Evolutionary conservation across 148 eudicot genomes (phyloP), one percentile per base, ranked within the genome.

Genomic region (Vaccinium corymbosum): DNA sequence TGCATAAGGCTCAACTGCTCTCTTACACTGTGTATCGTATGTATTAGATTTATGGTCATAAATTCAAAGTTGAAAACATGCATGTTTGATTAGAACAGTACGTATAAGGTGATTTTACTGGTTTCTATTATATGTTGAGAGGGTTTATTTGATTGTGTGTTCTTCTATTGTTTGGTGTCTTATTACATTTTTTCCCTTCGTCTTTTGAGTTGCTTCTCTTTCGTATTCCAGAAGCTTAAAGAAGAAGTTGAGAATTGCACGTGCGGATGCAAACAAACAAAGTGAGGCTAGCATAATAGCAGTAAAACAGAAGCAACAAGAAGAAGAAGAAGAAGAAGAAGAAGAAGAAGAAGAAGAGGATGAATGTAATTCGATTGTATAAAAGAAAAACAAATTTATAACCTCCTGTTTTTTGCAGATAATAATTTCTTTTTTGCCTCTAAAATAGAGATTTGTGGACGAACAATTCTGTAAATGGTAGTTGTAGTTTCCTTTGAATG

Each of bases 221-320:
- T 51, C 15, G 19, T 46, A 13, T 62, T 62, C 2, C 86, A 92
- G 95, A 88, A 87, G 82, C 90, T 93, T 35, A 87, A 93, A 59
- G 46, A 81, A 1, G 93, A 93, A 8, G 82, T 91, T 6, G 88
- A 89, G 35, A 80, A 53, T 76, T 93, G 95, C 89, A 90, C 86
- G 0, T 93, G 95, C 74, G 93, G 95, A 82, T 92, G 95, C 90
- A 88, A 89, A 83, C 83, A 78, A 71, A 56, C 70, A 46, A 81
- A 15, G 53, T 52, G 78, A 79, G 76, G 53, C 22, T 20, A 32
- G n/a, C 49, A 20, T 7, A 11, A 7, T 25, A 70, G 19, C 42
- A 27, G 3, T 2, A 20, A 22, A 29, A 3, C 13, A 1, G n/a
- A 13, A 57, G n/a, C n/a, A 57, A 6, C 0, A 57, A 6, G 20